Evolutionary conservation across 2,329 filamentous ascomycete genomes (phyloP).

Genomic region (Myrmaecium sp.): DNA sequence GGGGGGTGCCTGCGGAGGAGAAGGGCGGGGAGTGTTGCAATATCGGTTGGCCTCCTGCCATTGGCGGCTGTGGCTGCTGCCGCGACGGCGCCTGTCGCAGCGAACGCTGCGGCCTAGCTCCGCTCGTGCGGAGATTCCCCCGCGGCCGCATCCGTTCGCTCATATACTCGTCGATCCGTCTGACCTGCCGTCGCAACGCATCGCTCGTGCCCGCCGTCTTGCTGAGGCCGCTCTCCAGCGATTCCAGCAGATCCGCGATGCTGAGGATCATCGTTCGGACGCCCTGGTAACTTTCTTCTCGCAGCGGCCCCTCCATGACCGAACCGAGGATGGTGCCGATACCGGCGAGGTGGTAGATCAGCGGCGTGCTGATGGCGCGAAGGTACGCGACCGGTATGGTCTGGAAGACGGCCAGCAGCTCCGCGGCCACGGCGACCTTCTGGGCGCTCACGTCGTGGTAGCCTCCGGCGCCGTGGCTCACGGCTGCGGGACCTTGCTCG

Average conservation of each 20-base stretch:
- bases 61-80: too few species aligned
- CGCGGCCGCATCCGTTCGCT: too few species aligned
- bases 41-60: too few species aligned
- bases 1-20: too few species aligned
- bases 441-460: slow-evolving; percentile 23
- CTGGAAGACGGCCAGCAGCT: slow-evolving; percentile 27
- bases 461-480: too few species aligned
- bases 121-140: too few species aligned
- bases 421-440: slow-evolving; percentile 29
- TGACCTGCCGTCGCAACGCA: slow-evolving; percentile 24
- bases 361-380: slow-evolving; percentile 30
- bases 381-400: slow-evolving; percentile 29
- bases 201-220: slow-evolving; percentile 23
- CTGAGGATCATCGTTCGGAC: slow-evolving; percentile 23
- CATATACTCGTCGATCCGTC: slow-evolving; percentile 29
- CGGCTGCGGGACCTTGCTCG: too few species aligned
- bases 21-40: too few species aligned
- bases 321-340: slow-evolving; percentile 33
- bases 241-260: slow-evolving; percentile 29
- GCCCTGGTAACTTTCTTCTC: slow-evolving; percentile 23
- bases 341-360: slow-evolving; percentile 32
- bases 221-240: slow-evolving; percentile 25
- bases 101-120: too few species aligned
- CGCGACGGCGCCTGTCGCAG: too few species aligned
- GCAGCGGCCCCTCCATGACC: slow-evolving; percentile 28